Base-by-base conservation (phyloP, 1,284 basidiomycete species). In the Rhodotorula sp. region DNA sequence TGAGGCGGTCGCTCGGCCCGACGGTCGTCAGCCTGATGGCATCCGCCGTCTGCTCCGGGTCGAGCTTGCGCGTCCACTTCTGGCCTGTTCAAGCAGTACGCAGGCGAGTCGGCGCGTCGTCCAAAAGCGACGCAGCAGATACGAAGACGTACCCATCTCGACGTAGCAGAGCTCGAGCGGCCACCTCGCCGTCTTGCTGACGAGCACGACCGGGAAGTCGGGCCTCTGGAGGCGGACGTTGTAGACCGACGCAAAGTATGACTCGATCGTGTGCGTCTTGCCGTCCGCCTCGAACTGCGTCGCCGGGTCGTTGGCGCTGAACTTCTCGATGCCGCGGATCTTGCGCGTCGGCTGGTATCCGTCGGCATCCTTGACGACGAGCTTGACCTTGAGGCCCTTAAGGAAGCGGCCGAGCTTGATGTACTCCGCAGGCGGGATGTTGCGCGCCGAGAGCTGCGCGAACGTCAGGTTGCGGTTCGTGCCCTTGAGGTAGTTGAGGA, bases 21-120 rank as follows among this genome's bases (percentile, higher is more conserved):
- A 74, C 54, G 5, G 73, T 74, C n/a, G 70, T 74, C 16, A 71
- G 52, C 21, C 67, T 59, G 61, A 74, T 57, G 5, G 64, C 59
- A 3, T 68, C 62, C 12, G 67, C 64, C 3, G 67, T 68, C 60
- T 72, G 70, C 45, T 54, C 45, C 41, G 63, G 67, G 49, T 68
- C 63, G 41, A 66, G 60, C 55, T 64, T 68, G 19, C 52, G 49
- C 12, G 42, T 27, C 46, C 55, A 67, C 62, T 71, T 71, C 55
- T 71, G 70, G 4, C 64, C 55, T 23, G 48, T 9, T 23, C 7
- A 25, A 14, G n/a, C 12, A 25, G 4, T 17, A 25, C 48, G 4
- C 9, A n/a, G 14, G 52, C n/a, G 52, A 34, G 34, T 34, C 5
- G 34, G 52, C 52, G 49, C 13, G 34, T 1, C 14, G 27, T 27